Conservation (phyloP, 495 filamentous ascomycete species). For the Aspergillus cavernicola region DNA sequence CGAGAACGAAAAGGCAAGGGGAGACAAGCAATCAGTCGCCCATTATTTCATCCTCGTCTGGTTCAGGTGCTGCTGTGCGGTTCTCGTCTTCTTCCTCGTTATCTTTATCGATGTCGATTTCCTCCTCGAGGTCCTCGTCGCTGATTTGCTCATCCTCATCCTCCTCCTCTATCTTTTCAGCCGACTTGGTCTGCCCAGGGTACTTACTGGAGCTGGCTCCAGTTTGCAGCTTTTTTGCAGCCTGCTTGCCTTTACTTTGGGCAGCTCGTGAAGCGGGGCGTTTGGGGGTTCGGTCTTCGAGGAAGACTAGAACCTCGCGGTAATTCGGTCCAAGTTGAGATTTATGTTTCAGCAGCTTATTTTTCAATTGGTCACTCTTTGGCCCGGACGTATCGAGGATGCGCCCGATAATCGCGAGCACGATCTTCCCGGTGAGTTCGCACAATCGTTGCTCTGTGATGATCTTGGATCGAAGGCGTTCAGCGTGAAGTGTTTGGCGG, state of each 20-base stretch:
- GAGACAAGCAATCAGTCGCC: slow-evolving; percentile 51
- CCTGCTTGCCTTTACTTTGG: slow-evolving; percentile 46
- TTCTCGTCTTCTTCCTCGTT: slow-evolving; percentile 44
- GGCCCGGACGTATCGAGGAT: slow-evolving; percentile 62
- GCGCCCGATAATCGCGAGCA: slow-evolving; percentile 70
- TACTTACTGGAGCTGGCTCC: slow-evolving; percentile 31
- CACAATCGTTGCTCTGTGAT: slow-evolving; percentile 79
- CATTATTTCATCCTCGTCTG: slow-evolving; percentile 65
- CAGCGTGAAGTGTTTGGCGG: slow-evolving; percentile 46
- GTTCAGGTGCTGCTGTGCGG: slow-evolving; percentile 38
- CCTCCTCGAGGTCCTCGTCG: slow-evolving; percentile 31
- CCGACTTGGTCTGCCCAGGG: slow-evolving; percentile 26
- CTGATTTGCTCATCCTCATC: background rate
- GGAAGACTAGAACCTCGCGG: slow-evolving; percentile 67
- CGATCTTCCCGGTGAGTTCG: slow-evolving; percentile 76
- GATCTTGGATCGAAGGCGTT: slow-evolving; percentile 57
- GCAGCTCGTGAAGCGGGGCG: slow-evolving; percentile 18
- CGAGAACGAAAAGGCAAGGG: slow-evolving; percentile 8
- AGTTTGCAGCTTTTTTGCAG: slow-evolving; percentile 35
- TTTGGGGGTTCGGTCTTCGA: slow-evolving; percentile 59
- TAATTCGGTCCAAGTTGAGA: slow-evolving; percentile 66
- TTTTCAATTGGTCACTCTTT: slow-evolving; percentile 56
- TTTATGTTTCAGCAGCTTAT: slow-evolving; percentile 65
- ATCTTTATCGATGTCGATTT: slow-evolving; percentile 50
- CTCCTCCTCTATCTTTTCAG: slow-evolving; percentile 40